Evolutionary conservation across 225 moss, liverwort and hornwort genomes (phyloP).

Genomic region (Bryum argenteum): DNA sequence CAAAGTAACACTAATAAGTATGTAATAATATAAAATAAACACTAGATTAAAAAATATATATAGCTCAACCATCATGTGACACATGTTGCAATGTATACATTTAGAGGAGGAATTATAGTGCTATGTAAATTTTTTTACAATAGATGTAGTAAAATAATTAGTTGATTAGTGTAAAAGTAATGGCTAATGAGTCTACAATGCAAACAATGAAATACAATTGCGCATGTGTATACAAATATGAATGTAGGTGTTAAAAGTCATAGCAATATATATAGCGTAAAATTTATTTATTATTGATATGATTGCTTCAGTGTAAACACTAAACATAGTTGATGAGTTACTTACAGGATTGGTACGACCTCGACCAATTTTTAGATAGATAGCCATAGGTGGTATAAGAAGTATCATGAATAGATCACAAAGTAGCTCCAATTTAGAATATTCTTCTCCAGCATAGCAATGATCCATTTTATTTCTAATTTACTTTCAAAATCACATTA

Average conservation of each 20-base stretch:
- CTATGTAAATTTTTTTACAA: slow-evolving; percentile 10
- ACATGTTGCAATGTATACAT: background rate
- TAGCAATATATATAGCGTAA: too few species aligned
- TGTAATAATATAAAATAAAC: background rate
- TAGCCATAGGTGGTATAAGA: slow-evolving; percentile 28
- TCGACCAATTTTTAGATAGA: slow-evolving; percentile 38
- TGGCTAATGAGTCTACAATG: background rate
- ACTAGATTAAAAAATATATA: background rate
- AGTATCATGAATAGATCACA: slow-evolving; percentile 29
- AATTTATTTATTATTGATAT: too few species aligned
- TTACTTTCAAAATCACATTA: background rate
- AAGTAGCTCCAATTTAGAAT: slow-evolving; percentile 6
- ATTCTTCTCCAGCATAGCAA: slow-evolving; percentile 20
- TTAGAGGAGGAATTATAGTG: background rate
- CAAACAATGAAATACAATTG: fast-evolving
- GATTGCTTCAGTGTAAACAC: too few species aligned
- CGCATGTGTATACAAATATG: background rate
- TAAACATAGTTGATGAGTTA: background rate
- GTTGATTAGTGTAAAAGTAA: background rate
- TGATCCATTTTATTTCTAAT: slow-evolving; percentile 8
- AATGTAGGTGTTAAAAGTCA: too few species aligned
- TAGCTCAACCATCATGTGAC: background rate
- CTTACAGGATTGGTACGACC: slow-evolving; percentile 35
- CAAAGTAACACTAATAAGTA: background rate
- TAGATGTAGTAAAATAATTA: background rate